phyloP scores from a whole-genome alignment of 2,329 filamentous ascomycete genomes.

The Pseudogymnoascus sp. region DNA sequence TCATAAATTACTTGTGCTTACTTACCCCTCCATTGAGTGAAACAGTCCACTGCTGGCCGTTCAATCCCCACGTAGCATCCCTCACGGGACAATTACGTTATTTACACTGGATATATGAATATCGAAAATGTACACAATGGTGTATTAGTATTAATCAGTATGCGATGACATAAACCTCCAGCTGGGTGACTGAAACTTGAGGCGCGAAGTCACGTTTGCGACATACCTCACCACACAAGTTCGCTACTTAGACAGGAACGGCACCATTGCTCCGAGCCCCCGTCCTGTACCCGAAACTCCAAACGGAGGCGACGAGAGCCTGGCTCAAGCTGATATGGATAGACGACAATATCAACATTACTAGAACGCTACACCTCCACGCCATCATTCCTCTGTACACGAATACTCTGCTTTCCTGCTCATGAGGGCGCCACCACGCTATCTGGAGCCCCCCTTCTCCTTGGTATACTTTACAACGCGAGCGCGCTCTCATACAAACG shows the following conservation, averaged over 20 bases:
- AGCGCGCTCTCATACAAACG: not conserved
- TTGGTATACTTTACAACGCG: not conserved
- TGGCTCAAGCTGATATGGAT: not conserved
- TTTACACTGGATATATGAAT: not conserved
- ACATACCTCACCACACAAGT: not conserved
- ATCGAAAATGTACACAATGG: not conserved
- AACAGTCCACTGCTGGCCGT: not conserved
- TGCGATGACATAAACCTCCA: not conserved
- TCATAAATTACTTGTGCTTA: not conserved
- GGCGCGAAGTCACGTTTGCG: not conserved
- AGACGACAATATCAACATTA: not conserved
- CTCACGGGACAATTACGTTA: not conserved
- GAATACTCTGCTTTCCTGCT: not conserved
- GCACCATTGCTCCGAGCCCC: not conserved
- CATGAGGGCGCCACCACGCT: not conserved
- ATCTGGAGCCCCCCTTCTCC: slow-evolving; percentile 4
- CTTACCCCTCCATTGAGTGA: not conserved
- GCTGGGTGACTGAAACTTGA: not conserved
- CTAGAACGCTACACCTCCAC: not conserved
- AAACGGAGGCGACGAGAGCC: not conserved
- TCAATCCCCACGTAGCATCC: not conserved
- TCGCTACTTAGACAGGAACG: not conserved
- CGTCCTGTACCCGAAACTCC: slow-evolving; percentile 2
- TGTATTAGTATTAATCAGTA: not conserved
- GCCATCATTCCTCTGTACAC: not conserved